Conservation (phyloP, 192 early-diverging fungal species). For the Coemansia umbellata region DNA sequence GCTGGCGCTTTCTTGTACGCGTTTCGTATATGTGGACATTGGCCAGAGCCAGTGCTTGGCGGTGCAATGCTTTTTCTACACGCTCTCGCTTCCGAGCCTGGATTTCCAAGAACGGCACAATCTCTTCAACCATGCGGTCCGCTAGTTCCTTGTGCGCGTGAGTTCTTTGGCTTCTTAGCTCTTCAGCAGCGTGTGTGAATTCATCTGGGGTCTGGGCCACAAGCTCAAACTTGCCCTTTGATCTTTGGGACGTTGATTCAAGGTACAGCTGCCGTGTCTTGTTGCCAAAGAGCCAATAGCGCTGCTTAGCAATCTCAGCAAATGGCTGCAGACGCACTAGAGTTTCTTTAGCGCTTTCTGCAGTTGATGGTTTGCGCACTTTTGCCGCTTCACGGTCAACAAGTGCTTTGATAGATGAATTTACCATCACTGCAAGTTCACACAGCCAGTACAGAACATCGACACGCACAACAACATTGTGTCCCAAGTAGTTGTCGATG, state of each 20-base stretch:
- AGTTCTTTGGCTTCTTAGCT: conserved; percentile 18
- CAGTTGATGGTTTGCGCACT: conserved; percentile 16
- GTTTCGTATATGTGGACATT: conserved; percentile 48
- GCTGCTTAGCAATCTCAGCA: conserved; percentile 44
- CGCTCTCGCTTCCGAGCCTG: conserved; percentile 27
- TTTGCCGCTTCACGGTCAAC: conserved; percentile 28
- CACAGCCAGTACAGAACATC: conserved; percentile 45
- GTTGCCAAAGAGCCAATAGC: conserved; percentile 48
- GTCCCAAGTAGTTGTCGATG: conserved; percentile 27
- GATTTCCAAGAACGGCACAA: conserved; percentile 31
- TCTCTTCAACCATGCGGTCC: conserved; percentile 9
- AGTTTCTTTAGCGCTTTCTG: background rate
- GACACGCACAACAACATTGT: conserved; percentile 28
- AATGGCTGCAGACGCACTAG: conserved; percentile 32
- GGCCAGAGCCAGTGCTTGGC: conserved; percentile 32
- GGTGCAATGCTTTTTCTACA: conserved; percentile 30
- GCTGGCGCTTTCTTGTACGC: conserved; percentile 48
- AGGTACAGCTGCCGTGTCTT: conserved; percentile 43
- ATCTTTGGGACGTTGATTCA: conserved; percentile 31
- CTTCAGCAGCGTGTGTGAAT: conserved; percentile 15
- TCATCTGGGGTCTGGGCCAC: conserved; percentile 39
- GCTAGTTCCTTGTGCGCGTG: conserved; percentile 36
- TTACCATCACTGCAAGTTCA: conserved; percentile 32
- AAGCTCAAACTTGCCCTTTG: conserved; percentile 32
- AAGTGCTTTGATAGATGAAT: conserved; percentile 30